Evolutionary conservation across 768 basidiomycete genomes (phyloP), one percentile per base, ranked within the genome.

Genomic region (Rhizopogon salebrosus): DNA sequence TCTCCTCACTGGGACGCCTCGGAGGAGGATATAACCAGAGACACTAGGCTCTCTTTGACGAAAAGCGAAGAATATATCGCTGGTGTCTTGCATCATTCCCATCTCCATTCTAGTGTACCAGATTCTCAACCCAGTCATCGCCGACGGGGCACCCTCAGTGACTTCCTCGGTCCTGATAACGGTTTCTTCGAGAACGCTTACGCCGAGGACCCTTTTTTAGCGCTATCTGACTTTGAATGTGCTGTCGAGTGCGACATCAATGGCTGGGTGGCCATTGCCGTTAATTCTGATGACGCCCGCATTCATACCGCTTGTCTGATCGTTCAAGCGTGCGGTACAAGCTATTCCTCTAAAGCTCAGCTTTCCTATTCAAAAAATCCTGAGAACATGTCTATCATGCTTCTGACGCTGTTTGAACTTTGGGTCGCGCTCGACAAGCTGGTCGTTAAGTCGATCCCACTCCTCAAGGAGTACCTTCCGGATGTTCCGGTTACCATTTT

Each of bases 381-480:
- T 7, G 75, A 78, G 52, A 45, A 56, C n/a, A 39, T 58, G 4
- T 70, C 69, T 10, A 50, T 72, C 16, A 75, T 80, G 70, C 56
- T 80, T 31, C 63, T 81, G 45, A 74, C 74, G 4, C 53, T 73
- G 29, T 58, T 80, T 22, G 72, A 77, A 27, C 63, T 81, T 16
- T 81, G 80, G 80, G 64, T 75, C 1, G 75, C 72, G 0, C 62
- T 80, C 5, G 79, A 81, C 56, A 67, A 56, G 23, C 29, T 74
- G 13, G 67, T 61, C 2, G 60, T 72, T 18, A 37, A 36, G 16
- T 61, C 67, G 22, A 61, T 64, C 35, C 74, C 79, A 2, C 64
- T 80, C 9, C 61, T 82, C 5, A 39, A 38, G 0, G 61, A 72
- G 4, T 81, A 77, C 50, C 74, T 77, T 10, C 78, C 80, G 0